Evolutionary conservation across 78 protist species (phyloP), one percentile per base, ranked within the genome.

Genomic region (Tieghemostelium lacteum): DNA sequence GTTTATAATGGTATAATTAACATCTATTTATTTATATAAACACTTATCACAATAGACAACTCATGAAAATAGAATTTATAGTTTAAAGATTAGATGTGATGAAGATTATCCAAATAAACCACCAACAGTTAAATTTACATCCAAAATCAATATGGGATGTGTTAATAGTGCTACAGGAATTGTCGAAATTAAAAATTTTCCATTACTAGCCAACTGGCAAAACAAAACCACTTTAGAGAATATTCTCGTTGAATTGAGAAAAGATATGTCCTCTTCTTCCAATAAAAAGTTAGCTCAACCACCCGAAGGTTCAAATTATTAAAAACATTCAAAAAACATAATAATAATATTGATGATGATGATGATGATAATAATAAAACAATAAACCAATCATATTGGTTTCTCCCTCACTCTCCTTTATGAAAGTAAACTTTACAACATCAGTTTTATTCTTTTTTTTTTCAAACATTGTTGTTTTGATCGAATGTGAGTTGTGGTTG

Each of bases 51-150:
- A 2, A 17, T 62, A 96, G 95, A 89, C 95, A 10, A 52, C 85
- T 1, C 78, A 85, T 66, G 97, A 95, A 20, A 61, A 67, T 50
- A 83, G 98, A 26, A 95, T 98, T 49, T 85, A 91, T 92, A 66
- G 76, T 2, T 62, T 97, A 29, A 74, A 72, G 33, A 71, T 98
- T 20, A 8, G 3, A 65, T 97, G 98, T 89, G 98, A 92, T n/a
- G 71, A 72, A 20, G 55, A 95, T 4, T 98, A 98, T 60, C 99
- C 99, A 17, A 66, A 77, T 0, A 39, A 65, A 70, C 93, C 98
- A 24, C 99, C 99, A 12, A 31, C 16, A 2, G 97, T 97, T 22
- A 22, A 24, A 20, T 97, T 97, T 62, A 12, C 58, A 4, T 76
- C 98, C 16, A 76, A 67, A 37, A 69, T 96, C 61, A 95, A 93